Percentiles rank a stretch among this genome's conserved stretches.
Conservation (phyloP, 345 rosid species). For the Aquilaria sinensis region DNA sequence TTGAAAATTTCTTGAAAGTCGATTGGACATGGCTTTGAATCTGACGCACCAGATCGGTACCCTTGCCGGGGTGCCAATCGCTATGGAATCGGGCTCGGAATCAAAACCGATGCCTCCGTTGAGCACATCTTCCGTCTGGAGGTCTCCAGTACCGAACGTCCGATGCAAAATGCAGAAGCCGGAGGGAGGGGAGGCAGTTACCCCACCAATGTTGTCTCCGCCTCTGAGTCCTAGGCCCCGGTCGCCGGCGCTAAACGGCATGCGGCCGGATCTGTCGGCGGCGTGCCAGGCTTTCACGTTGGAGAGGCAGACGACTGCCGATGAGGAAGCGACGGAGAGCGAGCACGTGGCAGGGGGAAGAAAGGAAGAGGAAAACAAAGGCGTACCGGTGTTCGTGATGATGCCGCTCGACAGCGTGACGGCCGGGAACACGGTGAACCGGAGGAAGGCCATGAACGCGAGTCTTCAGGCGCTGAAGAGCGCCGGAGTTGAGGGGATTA, state of each 20-base stretch:
- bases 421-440: constrained; percentile 59
- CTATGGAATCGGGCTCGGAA: constrained; percentile 22
- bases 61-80: constrained; percentile 50
- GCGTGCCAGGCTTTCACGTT: constrained; percentile 56
- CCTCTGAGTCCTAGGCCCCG: constrained; percentile 61
- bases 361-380: constrained; percentile 27
- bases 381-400: constrained; percentile 97
- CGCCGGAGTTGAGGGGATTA: constrained; percentile 93
- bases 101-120: constrained; percentile 33
- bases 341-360: constrained; percentile 22
- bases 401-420: constrained; percentile 98
- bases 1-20: neutral
- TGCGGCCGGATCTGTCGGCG: constrained; percentile 58
- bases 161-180: constrained; percentile 28
- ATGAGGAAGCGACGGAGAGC: constrained; percentile 17
- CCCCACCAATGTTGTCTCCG: constrained; percentile 29
- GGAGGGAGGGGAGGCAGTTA: constrained; percentile 18
- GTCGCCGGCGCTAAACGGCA: constrained; percentile 36
- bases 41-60: constrained; percentile 62
- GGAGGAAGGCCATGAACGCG: constrained; percentile 93
- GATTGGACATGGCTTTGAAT: constrained; percentile 54
- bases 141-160: constrained; percentile 25
- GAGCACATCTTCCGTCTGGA: constrained; percentile 53
- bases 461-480: constrained; percentile 92
- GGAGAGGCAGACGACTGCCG: constrained; percentile 15